Evolutionary conservation across 257 asterid species (phyloP).

Genomic region (Capsicum pubescens): DNA sequence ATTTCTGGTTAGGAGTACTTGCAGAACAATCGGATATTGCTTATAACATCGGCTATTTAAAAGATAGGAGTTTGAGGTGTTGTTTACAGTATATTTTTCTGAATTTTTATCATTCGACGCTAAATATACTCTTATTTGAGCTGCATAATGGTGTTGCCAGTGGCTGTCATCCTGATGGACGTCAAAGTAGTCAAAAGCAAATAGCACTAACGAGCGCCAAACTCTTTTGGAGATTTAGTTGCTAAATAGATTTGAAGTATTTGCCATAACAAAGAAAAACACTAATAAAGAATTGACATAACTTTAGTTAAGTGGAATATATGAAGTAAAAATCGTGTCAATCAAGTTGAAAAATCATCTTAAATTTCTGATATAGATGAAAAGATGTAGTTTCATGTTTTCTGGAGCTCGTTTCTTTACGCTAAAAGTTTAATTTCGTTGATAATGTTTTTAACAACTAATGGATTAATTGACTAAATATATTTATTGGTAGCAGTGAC

Average conservation of each 20-base stretch:
- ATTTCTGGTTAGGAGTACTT: not conserved
- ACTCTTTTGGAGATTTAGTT: not conserved
- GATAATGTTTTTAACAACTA: not conserved
- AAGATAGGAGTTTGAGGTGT: not conserved
- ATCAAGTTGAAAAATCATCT: not conserved
- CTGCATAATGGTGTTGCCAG: not conserved
- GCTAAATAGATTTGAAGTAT: not conserved
- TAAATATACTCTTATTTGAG: too few species aligned
- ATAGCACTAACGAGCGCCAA: not conserved
- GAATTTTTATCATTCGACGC: not conserved
- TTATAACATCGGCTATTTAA: not conserved
- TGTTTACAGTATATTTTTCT: not conserved
- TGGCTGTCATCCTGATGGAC: not conserved
- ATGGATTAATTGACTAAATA: too few species aligned
- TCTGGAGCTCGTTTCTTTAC: not conserved
- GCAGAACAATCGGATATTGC: not conserved
- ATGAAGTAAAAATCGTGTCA: conserved; percentile 10
- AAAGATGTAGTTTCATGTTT: not conserved
- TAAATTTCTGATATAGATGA: conserved; percentile 11
- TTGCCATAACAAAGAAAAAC: not conserved
- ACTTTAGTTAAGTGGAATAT: not conserved
- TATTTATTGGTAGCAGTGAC: too few species aligned
- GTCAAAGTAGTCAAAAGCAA: not conserved
- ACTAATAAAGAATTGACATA: not conserved
- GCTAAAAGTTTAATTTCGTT: not conserved